phyloP scores from a whole-genome alignment of 1,139 yeast genomes.

The Lodderomyces parapsilosis region DNA sequence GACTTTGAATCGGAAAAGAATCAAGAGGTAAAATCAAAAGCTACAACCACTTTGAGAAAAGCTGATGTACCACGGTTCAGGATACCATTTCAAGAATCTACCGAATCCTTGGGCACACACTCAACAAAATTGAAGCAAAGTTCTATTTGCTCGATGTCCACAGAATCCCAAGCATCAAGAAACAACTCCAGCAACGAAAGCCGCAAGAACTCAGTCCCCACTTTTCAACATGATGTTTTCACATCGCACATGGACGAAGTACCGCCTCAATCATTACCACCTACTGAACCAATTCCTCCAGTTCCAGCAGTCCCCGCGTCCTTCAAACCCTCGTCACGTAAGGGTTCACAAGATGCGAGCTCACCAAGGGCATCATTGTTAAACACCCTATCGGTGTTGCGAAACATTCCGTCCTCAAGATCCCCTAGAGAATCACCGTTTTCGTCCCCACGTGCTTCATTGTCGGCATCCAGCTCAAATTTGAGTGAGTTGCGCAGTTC shows the following conservation, averaged over 20 bases:
- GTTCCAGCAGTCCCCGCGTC: conserved; percentile 46
- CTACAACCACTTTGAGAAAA: conserved; percentile 10
- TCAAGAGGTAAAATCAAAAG: conserved; percentile 1
- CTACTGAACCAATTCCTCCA: conserved; percentile 56
- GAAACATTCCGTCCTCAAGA: conserved; percentile 37
- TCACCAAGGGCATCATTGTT: conserved; percentile 46
- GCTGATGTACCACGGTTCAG: conserved; percentile 51
- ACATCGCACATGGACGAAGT: conserved; percentile 39
- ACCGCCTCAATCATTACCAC: conserved; percentile 57
- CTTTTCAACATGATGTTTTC: conserved; percentile 7
- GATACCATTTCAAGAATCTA: conserved; percentile 59
- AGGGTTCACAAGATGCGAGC: conserved; percentile 10
- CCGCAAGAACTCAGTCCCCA: background rate
- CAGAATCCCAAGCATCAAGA: conserved; percentile 18
- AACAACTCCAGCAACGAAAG: background rate
- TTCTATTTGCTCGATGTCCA: conserved; percentile 14
- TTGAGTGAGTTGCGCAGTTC: conserved; percentile 19
- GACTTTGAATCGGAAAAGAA: conserved; percentile 30
- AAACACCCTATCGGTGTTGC: conserved; percentile 41
- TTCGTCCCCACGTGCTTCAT: conserved; percentile 49
- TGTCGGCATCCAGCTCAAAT: conserved; percentile 24
- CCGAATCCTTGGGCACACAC: conserved; percentile 7
- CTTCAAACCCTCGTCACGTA: conserved; percentile 29
- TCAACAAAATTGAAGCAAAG: conserved; percentile 3
- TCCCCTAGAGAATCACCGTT: conserved; percentile 46